Conservation (phyloP, 352 stramenopile species). For the Blastocystis sp. region DNA sequence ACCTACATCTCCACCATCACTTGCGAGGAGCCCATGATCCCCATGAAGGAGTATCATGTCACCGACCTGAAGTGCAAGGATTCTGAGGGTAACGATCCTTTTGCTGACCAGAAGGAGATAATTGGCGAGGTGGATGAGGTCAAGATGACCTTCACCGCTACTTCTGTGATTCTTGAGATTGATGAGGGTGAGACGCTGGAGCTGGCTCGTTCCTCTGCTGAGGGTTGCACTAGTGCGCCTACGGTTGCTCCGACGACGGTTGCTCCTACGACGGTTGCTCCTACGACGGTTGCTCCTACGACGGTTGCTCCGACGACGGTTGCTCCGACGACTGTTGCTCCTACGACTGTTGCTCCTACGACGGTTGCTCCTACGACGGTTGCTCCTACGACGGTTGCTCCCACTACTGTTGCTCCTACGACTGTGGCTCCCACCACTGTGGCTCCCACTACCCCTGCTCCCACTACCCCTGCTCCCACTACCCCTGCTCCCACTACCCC, state of each 20-base stretch:
- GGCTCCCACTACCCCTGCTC: not conserved
- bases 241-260: not conserved
- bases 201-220: constrained; percentile 8
- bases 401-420: not conserved
- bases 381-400: too few species aligned
- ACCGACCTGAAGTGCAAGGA: constrained; percentile 6
- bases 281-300: too few species aligned
- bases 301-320: too few species aligned
- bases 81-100: not conserved
- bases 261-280: not conserved
- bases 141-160: constrained; percentile 6
- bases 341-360: not conserved
- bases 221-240: not conserved
- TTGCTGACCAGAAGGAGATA: not conserved
- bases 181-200: not conserved
- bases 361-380: too few species aligned
- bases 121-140: not conserved
- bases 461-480: not conserved
- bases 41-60: constrained; percentile 35
- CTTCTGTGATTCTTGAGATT: not conserved
- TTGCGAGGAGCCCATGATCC: not conserved
- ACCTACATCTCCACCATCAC: not conserved
- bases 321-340: not conserved
- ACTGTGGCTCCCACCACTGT: not conserved
- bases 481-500: not conserved